Evolutionary conservation across 257 asterid genomes (phyloP).

Genomic region (Verbena officinalis): DNA sequence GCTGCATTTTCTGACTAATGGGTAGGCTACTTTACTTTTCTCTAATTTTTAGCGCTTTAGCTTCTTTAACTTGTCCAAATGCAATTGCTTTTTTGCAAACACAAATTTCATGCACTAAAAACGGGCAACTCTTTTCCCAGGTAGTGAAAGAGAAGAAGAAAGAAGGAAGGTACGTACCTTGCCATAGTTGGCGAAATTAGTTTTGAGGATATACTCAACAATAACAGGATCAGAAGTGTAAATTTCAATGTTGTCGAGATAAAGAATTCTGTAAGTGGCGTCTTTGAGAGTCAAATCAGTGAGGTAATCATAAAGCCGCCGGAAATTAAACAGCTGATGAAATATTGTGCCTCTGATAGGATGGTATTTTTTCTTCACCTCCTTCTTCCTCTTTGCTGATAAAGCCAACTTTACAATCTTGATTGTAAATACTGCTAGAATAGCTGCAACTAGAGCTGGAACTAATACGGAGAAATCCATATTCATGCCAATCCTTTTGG

Average conservation of each 20-base stretch:
- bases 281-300: conserved; percentile 46
- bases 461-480: conserved; percentile 14
- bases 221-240: conserved; percentile 69
- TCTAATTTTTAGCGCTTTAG: too few relatives aligned
- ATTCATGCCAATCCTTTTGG: background rate
- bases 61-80: too few relatives aligned
- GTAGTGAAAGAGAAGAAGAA: too few relatives aligned
- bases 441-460: conserved; percentile 36
- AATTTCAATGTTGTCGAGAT: conserved; percentile 41
- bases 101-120: too few relatives aligned
- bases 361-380: conserved; percentile 44
- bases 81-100: too few relatives aligned
- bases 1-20: too few relatives aligned
- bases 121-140: too few relatives aligned
- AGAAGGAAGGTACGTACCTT: conserved; percentile 42
- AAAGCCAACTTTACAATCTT: conserved; percentile 13
- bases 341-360: conserved; percentile 58
- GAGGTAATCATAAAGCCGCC: conserved; percentile 43
- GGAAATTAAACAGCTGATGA: conserved; percentile 45
- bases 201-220: conserved; percentile 65
- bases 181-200: conserved; percentile 61
- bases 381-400: conserved; percentile 14
- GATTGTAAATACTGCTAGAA: conserved; percentile 23
- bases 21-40: too few relatives aligned
- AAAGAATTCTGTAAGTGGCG: conserved; percentile 52